Evolutionary conservation across 2,329 filamentous ascomycete species (phyloP), one percentile per base, ranked within the genome.

Genomic region (Aureobasidium sp.): DNA sequence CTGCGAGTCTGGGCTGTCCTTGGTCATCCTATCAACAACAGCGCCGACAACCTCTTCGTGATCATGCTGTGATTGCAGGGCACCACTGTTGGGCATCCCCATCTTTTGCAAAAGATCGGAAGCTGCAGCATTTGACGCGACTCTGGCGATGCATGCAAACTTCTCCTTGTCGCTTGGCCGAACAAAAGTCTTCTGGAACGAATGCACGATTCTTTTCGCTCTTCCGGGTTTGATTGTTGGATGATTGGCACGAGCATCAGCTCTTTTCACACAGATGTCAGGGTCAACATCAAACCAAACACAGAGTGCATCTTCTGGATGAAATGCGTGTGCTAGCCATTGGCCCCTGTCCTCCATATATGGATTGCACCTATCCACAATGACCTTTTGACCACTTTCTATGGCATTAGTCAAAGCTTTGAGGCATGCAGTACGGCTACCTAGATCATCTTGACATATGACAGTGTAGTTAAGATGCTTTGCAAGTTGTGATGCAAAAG

Each of bases 311-410:
- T 37, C n/a, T 6, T n/a, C 6, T 3, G 47, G 39, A n/a, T 40
- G 34, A 3, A 48, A 51, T 4, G 50, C 40, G 29, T 55, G 47
- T 24, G 47, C 50, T 10, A 57, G 32, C 45, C 53, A 57, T 12
- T 48, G 38, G 27, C 39, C 24, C 16, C 55, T 44, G 4, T 52
- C 42, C 6, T 52, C 32, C 2, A 34, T 6, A 8, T 49, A 44
- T 7, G 53, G 53, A 8, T 57, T 55, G 48, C 55, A 54, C 21
- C 48, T 42, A 29, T 57, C 55, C 1, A 57, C 12, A 14, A 57
- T 24, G 22, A 55, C n/a, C 3, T 44, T 48, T 7, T 22, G 16
- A 4, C 37, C 25, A 14, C 14, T 24, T 2, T 32, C 29, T 8
- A 48, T 12, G 11, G 25, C 25, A 12, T 50, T 39, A 11, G 47